Evolutionary conservation across 495 filamentous ascomycete species (phyloP), one percentile per base, ranked within the genome.

Genomic region (Tuber indicum): DNA sequence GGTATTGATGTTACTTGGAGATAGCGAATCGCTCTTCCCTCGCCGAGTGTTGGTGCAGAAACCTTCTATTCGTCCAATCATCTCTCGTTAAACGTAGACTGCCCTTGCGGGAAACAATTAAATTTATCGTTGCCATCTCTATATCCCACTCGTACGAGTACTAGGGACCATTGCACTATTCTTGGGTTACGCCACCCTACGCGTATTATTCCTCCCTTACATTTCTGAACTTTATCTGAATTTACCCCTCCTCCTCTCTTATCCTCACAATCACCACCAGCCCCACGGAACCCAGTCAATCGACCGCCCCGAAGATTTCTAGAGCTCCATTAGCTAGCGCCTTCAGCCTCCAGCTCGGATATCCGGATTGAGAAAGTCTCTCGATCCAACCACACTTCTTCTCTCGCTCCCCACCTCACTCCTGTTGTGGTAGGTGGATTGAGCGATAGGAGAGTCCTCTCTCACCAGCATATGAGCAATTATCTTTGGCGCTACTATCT

Each of bases 401-500:
- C 76, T 80, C 77, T 80, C 41, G 73, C 78, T 71, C 74, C 76
- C 72, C 36, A 74, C 74, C 71, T 74, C 78, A 74, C 75, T 62
- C 78, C 71, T 75, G 32, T 3, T 74, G 78, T 80, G 77, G 78
- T 49, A 80, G 78, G 78, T 80, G 78, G 74, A 76, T 42, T 43
- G 75, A 70, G 81, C 78, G 78, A 74, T 41, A 41, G 78, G 76
- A 79, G 81, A 78, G 69, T 52, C 71, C 44, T 45, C 77, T 77
- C 72, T 66, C 70, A 71, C 44, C 84, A 86, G 88, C 92, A 91
- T 90, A 99, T 98, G 96, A 97, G 92, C 89, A 91, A 92, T 86
- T 90, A 92, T 87, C 90, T 99, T 84, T 98, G 96, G 95, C 92
- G 93, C 87, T 93, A 88, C 85, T 99, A 94, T 84, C 91, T 95